phyloP scores from a whole-genome alignment of 768 basidiomycete species.

The Termitomyces sp. region DNA sequence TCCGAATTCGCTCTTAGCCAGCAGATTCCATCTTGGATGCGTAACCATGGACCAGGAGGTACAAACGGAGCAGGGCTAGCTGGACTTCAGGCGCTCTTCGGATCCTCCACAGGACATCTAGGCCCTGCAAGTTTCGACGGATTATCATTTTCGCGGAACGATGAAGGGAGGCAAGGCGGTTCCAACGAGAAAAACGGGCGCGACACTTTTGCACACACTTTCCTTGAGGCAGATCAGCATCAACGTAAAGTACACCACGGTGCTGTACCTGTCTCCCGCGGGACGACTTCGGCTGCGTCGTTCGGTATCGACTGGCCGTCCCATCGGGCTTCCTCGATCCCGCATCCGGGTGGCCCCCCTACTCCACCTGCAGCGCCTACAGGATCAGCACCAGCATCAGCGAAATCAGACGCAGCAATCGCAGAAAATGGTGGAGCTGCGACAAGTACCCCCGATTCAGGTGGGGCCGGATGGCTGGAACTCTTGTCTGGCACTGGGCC shows the following conservation, averaged over 20 bases:
- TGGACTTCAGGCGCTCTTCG: conserved; percentile 2
- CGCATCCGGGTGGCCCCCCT: not conserved
- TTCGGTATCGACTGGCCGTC: conserved; percentile 14
- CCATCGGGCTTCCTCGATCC: not conserved
- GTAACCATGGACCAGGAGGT: not conserved
- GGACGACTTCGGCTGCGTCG: conserved; percentile 7
- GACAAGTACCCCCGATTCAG: not conserved
- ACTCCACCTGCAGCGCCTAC: not conserved
- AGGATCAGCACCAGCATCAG: not conserved
- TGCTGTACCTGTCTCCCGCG: conserved; percentile 1
- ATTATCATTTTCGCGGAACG: not conserved
- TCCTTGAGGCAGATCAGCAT: conserved; percentile 23
- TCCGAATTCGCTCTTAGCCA: not conserved
- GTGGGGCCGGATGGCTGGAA: conserved; percentile 6
- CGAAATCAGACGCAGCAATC: not conserved
- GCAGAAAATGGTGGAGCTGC: not conserved
- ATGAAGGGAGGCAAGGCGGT: conserved; percentile 6
- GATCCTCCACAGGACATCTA: not conserved
- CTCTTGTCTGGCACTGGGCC: conserved; percentile 5
- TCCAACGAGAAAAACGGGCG: not conserved
- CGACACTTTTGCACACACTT: conserved; percentile 20
- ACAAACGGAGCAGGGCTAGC: not conserved
- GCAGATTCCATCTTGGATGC: conserved; percentile 1
- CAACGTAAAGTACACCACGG: conserved; percentile 5
- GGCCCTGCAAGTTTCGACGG: not conserved